A percentile compares a stretch with the other conserved stretches of the same genome.
These are phyloP conservation scores for Actinomortierella wolfii DNA, from an alignment of 371 early-diverging fungal genomes.

Conservation along the genomic window DNA sequence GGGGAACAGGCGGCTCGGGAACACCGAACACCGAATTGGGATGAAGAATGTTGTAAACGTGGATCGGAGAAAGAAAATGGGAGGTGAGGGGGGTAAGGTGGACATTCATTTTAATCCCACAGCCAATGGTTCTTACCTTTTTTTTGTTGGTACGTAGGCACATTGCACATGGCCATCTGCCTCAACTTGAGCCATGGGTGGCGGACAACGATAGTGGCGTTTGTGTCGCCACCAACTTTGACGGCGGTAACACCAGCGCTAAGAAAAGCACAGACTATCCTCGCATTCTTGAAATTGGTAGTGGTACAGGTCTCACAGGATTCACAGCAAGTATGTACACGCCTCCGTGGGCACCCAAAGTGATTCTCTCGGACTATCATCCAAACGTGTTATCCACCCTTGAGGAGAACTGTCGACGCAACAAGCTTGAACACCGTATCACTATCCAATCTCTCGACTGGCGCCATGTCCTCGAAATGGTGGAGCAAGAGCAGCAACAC, in stretches of 20 bases:
- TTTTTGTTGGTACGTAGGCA: conserved; percentile 10
- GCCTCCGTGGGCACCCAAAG: conserved; percentile 30
- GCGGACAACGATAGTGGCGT: conserved; percentile 4
- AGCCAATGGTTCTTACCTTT: no score
- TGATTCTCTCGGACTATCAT: conserved; percentile 39
- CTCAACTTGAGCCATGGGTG: conserved; percentile 36
- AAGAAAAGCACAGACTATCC: conserved; percentile 7
- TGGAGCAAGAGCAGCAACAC: no score
- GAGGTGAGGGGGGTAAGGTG: no score
- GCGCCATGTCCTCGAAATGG: conserved; percentile 19
- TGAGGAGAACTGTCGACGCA: conserved; percentile 19
- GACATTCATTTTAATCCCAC: no score
- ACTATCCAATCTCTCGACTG: conserved; percentile 36
- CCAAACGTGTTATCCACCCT: conserved; percentile 36
- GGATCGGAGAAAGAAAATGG: no score
- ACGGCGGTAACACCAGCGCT: no score
- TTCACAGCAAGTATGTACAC: conserved; percentile 35
- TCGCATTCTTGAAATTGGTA: conserved; percentile 40
- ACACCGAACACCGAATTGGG: no score
- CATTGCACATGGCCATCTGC: conserved; percentile 44
- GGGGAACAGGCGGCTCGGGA: no score
- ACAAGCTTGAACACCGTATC: conserved; percentile 25
- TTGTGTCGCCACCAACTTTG: conserved; percentile 6
- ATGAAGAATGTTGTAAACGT: no score
- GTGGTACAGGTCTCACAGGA: conserved; percentile 37